Percentiles rank a stretch among this genome's conserved stretches.
These are phyloP conservation scores for Starmerella cellae DNA, from an alignment of 805 yeast genomes.

Conservation along the genomic window DNA sequence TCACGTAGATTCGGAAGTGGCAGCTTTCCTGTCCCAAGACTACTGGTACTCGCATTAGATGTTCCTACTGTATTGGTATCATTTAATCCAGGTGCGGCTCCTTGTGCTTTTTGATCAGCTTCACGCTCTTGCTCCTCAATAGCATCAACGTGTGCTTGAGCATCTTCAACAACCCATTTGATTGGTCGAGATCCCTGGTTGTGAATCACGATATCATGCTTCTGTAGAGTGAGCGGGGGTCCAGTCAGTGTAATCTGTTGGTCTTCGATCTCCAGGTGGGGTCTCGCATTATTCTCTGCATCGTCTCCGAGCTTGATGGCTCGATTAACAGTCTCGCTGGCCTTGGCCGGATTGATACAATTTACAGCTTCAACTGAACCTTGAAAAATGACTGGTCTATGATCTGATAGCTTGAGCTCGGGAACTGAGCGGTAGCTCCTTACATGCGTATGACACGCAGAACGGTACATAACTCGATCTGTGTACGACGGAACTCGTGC, in stretches of 20 bases:
- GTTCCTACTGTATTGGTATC: neutral
- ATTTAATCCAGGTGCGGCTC: neutral
- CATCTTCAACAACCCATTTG: constrained; percentile 10
- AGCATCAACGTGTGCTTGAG: constrained; percentile 4
- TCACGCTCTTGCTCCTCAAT: neutral
- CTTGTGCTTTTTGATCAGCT: neutral
- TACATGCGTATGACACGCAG: constrained; percentile 16
- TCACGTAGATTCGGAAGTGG: neutral
- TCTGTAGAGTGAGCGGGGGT: constrained; percentile 19
- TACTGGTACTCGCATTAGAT: neutral
- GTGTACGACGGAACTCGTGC: constrained; percentile 45
- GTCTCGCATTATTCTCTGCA: constrained; percentile 34
- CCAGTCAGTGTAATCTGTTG: constrained; percentile 26
- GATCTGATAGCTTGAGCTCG: constrained; percentile 36
- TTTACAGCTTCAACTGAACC: constrained; percentile 25
- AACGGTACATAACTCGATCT: constrained; percentile 39
- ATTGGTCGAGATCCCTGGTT: constrained; percentile 15
- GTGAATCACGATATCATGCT: constrained; percentile 1
- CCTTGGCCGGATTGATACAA: constrained; percentile 30
- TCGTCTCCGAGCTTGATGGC: constrained; percentile 34
- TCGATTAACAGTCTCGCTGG: constrained; percentile 28
- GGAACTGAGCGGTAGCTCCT: constrained; percentile 19
- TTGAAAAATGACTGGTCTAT: constrained; percentile 39
- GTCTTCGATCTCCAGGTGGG: constrained; percentile 30
- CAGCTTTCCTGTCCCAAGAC: neutral